A percentile compares a stretch with the other conserved stretches of the same genome.
phyloP scores from a whole-genome alignment of 1,139 yeast species.

The Debaryomycetaceae sp. region DNA sequence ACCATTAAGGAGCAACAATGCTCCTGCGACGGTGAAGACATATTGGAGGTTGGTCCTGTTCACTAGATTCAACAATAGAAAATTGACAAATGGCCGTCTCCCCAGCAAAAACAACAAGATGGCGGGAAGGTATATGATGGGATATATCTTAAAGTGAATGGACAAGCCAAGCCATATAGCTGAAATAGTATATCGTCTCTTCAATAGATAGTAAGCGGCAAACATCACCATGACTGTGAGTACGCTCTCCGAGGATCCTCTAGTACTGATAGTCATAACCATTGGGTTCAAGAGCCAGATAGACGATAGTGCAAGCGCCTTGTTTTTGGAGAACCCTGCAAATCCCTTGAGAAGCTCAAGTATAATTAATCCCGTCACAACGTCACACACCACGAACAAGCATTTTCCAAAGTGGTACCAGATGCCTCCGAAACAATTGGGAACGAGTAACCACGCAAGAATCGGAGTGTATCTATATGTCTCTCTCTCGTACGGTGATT shows the following conservation, averaged over 20 bases:
- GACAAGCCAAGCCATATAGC: slow-evolving; percentile 74
- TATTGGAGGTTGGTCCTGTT: slow-evolving; percentile 48
- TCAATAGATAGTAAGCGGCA: slow-evolving; percentile 45
- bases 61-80: slow-evolving; percentile 34
- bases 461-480: slow-evolving; percentile 93
- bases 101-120: slow-evolving; percentile 29
- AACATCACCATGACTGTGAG: slow-evolving; percentile 73
- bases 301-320: slow-evolving; percentile 43
- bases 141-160: slow-evolving; percentile 88
- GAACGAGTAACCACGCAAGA: slow-evolving; percentile 76
- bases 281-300: slow-evolving; percentile 92
- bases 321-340: slow-evolving; percentile 16
- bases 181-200: slow-evolving; percentile 34
- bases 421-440: slow-evolving; percentile 47
- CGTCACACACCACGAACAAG: slow-evolving; percentile 71
- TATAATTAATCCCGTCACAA: slow-evolving; percentile 74
- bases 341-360: slow-evolving; percentile 9
- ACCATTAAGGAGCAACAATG: slow-evolving; percentile 47
- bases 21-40: slow-evolving; percentile 29
- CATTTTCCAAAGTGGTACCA: slow-evolving; percentile 76
- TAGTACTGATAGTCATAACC: slow-evolving; percentile 88
- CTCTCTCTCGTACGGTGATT: slow-evolving; percentile 77
- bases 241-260: slow-evolving; percentile 92
- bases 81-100: slow-evolving; percentile 18
- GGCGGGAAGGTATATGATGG: slow-evolving; percentile 75